These are phyloP conservation scores for Gossypium bickii DNA, from an alignment of 345 rosid genomes.

Conservation along the genomic window DNA sequence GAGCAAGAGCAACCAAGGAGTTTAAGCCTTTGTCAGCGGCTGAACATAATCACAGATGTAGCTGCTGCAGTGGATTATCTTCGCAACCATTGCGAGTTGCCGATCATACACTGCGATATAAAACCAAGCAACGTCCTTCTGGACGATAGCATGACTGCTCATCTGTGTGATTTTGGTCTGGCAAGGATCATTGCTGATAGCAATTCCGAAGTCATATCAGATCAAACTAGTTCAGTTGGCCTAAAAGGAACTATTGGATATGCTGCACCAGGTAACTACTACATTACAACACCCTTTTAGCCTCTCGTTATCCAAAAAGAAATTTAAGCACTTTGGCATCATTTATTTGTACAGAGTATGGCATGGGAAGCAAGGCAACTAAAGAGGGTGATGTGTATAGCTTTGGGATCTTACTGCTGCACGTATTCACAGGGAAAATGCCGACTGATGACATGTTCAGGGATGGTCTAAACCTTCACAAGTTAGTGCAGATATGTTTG, in stretches of 20 bases:
- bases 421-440: constrained; percentile 13
- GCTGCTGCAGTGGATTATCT: constrained; percentile 23
- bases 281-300: not conserved
- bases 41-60: constrained; percentile 18
- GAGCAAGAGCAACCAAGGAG: not conserved
- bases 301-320: not conserved
- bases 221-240: not conserved
- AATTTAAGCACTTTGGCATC: not conserved
- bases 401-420: not conserved
- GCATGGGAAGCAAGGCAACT: not conserved
- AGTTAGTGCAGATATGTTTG: constrained; percentile 9
- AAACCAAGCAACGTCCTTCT: constrained; percentile 28
- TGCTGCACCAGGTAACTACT: not conserved
- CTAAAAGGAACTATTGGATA: constrained; percentile 3
- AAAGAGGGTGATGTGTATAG: constrained; percentile 2
- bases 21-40: constrained; percentile 18
- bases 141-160: constrained; percentile 20
- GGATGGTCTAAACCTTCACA: constrained; percentile 20
- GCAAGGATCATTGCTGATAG: constrained; percentile 9
- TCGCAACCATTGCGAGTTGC: constrained; percentile 7
- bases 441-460: constrained; percentile 11
- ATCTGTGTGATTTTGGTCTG: constrained; percentile 22
- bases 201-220: not conserved
- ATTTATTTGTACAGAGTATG: not conserved
- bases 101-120: constrained; percentile 22